phyloP scores from a whole-genome alignment of 352 stramenopile genomes.

The Blastocystis sp. region DNA sequence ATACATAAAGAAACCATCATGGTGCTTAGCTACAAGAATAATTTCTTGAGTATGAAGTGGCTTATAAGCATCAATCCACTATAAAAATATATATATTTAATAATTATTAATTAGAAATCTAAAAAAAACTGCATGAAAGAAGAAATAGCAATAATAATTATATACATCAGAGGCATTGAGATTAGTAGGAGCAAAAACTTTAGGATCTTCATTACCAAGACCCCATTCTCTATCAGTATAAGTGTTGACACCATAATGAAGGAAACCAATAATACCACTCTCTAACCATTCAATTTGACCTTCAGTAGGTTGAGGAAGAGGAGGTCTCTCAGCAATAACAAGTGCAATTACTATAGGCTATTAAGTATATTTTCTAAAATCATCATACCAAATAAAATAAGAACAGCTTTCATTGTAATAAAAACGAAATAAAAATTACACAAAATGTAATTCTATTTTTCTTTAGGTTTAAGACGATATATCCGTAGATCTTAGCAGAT shows the following conservation, averaged over 20 bases:
- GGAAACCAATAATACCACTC: conserved; percentile 16
- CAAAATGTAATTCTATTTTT: no score
- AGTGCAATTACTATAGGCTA: no score
- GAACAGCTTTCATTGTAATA: no score
- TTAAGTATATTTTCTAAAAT: no score
- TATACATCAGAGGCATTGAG: conserved; percentile 36
- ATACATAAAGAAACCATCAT: conserved; percentile 37
- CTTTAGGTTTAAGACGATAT: no score
- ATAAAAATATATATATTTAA: no score
- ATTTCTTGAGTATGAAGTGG: conserved; percentile 17
- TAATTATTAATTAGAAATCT: no score
- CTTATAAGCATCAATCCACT: conserved; percentile 33
- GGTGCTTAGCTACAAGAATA: conserved; percentile 35
- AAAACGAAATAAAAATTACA: no score
- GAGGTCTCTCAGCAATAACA: conserved; percentile 5
- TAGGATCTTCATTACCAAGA: conserved; percentile 30
- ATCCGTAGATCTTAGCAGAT: no score
- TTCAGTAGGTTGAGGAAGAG: conserved; percentile 18
- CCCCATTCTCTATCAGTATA: conserved; percentile 37
- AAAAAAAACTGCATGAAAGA: no score
- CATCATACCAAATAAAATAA: no score
- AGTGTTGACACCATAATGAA: conserved; percentile 34
- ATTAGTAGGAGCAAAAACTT: conserved; percentile 30
- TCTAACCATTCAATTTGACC: conserved; percentile 34
- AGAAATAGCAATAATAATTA: no score